Base-by-base conservation (phyloP, 768 basidiomycete species). In the Naganishia onofrii region DNA sequence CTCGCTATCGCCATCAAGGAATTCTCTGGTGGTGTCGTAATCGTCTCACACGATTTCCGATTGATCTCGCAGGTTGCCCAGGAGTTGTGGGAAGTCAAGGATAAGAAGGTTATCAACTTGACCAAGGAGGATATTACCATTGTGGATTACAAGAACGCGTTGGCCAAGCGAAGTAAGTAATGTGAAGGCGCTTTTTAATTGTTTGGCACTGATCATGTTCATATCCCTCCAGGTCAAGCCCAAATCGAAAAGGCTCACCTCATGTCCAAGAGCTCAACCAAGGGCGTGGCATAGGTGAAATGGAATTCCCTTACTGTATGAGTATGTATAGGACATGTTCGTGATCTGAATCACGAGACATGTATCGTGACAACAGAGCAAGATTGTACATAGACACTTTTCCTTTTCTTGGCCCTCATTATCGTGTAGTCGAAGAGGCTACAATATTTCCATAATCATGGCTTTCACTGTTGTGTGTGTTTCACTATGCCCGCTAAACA, bases 41-140 rank as follows among this genome's bases (percentile, higher is more conserved):
- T 99, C 80, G 96, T 99, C 73, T 97, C 94, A 57, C 96, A 98
- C 84, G 95, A 99, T 83, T 99, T 99, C 90, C 91, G 95, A 76
- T 88, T 98, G 73, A 97, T 98, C 82, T 90, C 90, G 60, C 94
- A 98, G 83, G 95, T 99, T 44, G 96, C 95, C 46, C 91, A 98
- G 79, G 95, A 98, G 81, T 88, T 99, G 9, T 99, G 96, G 96
- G 96, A 99, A 81, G 96, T 99, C 67, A 92, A 92, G 78, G 86
- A 93, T 80, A 89, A 89, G 82, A 92, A 91, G 78, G 93, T 99
- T 80, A 86, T 86, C 81, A 96, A 97, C 83, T 82, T 99, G 72
- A 90, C 93, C 29, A 93, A 89, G 84, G 84, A 87, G 75, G 93
- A 92, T 74, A 92, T 97, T 78, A 88, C 87, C 60, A 97, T 98